Conservation (phyloP, 1,284 basidiomycete species). For the Trichosporon sp. region DNA sequence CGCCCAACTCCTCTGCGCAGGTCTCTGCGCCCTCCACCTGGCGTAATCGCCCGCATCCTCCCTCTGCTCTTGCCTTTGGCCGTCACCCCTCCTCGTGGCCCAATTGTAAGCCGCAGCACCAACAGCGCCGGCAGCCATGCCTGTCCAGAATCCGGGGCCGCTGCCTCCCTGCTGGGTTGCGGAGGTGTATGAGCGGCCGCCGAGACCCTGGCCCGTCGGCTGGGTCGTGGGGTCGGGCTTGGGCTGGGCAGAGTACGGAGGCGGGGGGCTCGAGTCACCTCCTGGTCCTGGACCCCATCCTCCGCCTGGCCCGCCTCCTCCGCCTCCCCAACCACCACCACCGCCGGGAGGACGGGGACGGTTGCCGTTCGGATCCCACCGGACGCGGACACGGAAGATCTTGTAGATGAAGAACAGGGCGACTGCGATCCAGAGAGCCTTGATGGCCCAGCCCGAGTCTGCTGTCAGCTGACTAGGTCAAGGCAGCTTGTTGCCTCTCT, state of each 20-base stretch:
- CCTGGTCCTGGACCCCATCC: slow-evolving; percentile 48
- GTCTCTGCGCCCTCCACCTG: not conserved
- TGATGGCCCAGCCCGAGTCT: slow-evolving; percentile 12
- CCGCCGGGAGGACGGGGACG: not conserved
- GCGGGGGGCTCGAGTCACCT: slow-evolving; percentile 52
- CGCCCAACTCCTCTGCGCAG: not conserved
- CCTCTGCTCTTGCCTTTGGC: too few species aligned
- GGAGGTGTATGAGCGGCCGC: not conserved
- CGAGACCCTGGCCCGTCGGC: not conserved
- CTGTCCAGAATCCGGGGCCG: slow-evolving; percentile 80
- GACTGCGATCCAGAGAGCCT: not conserved
- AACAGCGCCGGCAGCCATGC: slow-evolving; percentile 68
- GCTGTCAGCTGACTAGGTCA: not conserved
- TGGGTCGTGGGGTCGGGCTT: slow-evolving; percentile 53
- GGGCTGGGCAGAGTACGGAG: slow-evolving; percentile 77
- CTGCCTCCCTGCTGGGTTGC: slow-evolving; percentile 25
- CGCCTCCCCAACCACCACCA: slow-evolving; percentile 40
- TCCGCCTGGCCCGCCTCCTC: slow-evolving; percentile 57
- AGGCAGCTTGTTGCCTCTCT: too few species aligned
- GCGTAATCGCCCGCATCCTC: not conserved
- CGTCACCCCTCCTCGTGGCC: not conserved
- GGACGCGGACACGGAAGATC: not conserved
- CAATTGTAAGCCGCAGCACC: slow-evolving; percentile 61
- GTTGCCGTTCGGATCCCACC: not conserved
- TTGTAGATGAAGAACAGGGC: slow-evolving; percentile 8